These are phyloP conservation scores for Gamarada debralockiae DNA, from an alignment of 495 filamentous ascomycete genomes.

Conservation along the genomic window DNA sequence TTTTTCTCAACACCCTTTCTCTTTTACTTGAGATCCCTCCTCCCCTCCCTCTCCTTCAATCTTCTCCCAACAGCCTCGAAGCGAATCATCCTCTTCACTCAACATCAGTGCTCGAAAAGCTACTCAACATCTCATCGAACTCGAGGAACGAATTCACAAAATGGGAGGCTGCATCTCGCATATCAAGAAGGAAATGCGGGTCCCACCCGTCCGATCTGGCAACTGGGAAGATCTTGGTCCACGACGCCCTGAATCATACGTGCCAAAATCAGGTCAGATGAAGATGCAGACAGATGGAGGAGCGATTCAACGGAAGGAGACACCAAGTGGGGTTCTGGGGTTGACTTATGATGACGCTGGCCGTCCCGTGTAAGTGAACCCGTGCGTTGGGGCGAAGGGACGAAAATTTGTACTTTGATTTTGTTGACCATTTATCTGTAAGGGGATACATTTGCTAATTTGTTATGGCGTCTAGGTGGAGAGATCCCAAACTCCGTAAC, in stretches of 20 bases:
- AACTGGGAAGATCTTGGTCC: constrained; percentile 7
- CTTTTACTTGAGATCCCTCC: too few relatives aligned
- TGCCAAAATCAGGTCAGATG: neutral
- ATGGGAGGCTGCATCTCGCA: constrained; percentile 12
- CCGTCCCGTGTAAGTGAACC: constrained; percentile 16
- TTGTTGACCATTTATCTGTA: neutral
- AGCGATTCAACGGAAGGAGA: constrained; percentile 7
- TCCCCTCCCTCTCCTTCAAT: too few relatives aligned
- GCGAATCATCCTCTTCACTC: too few relatives aligned
- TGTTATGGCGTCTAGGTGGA: constrained; percentile 9
- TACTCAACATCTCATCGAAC: too few relatives aligned
- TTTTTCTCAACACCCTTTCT: too few relatives aligned
- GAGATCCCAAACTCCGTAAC: constrained; percentile 8
- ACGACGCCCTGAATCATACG: constrained; percentile 6
- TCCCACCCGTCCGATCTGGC: neutral
- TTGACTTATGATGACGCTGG: constrained; percentile 20
- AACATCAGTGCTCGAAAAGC: too few relatives aligned
- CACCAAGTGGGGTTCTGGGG: constrained; percentile 13
- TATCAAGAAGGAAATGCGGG: constrained; percentile 12
- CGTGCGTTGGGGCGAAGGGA: neutral
- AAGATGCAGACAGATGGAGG: constrained; percentile 4
- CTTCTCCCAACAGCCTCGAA: too few relatives aligned
- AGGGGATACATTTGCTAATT: neutral
- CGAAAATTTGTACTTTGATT: too few relatives aligned
- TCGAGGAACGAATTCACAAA: neutral